Base-by-base conservation (phyloP, 2,329 filamentous ascomycete species). In the Orbilia javanica region DNA sequence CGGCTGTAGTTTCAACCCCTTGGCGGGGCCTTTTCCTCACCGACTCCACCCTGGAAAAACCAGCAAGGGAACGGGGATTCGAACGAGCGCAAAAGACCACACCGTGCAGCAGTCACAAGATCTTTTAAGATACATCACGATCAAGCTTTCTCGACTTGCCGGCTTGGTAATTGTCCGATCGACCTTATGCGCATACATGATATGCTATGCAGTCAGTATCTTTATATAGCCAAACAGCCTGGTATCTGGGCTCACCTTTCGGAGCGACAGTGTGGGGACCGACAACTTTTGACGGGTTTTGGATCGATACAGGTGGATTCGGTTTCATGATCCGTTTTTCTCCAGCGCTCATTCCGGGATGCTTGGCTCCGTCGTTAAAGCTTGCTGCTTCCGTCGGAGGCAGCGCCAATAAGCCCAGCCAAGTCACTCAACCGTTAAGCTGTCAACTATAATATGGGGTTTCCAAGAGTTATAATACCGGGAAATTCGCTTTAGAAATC, bases 1-100 rank as follows among this genome's bases (percentile, higher is more conserved):
- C 74, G 74, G 74, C 60, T 78, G 66, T 52, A 68, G 74, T 78
- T 78, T 78, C 74, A 78, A 72, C 74, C 74, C 74, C 74, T 72
- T 78, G 74, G 74, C 74, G 74, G 62, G 46, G n/a, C 18, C 27
- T 34, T 13, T 6, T 52, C 50, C 57, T n/a, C 50, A 62, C 48
- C 60, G 39, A 63, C 18, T 4, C 42, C 18, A 44, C 20, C 42
- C 42, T 20, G 15, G 42, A 20, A 44, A n/a, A 20, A 1, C 34
- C 5, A 20, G 42, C 42, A 44, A 44, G 42, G 42, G 42, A n/a
- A 39, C 13, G 36, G 36, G 36, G n/a, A 39, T 39, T 39, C 18
- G 42, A 20, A 44, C 3, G 42, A 15, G n/a, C n/a, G n/a, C n/a
- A n/a, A 44, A 44, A n/a, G 42, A 20, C n/a, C 42, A 44, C 7